These are phyloP conservation scores for Bipolaris sorokiniana DNA, from an alignment of 2,329 filamentous ascomycete genomes.

Conservation along the genomic window DNA sequence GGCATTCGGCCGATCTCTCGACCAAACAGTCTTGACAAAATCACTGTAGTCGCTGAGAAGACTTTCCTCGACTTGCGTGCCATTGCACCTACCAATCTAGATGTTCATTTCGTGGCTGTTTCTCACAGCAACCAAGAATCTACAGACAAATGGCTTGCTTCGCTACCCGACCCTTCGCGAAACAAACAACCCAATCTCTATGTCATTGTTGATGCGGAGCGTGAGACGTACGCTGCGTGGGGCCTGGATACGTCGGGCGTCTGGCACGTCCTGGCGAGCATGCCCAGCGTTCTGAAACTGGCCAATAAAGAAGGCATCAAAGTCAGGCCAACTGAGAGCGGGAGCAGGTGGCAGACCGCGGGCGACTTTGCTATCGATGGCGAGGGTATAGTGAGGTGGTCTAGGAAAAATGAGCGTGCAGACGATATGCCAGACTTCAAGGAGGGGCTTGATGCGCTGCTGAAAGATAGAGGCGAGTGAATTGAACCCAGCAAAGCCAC, in stretches of 20 bases:
- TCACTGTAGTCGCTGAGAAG: conserved; percentile 68
- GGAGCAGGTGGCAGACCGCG: conserved; percentile 70
- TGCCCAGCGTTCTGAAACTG: conserved; percentile 65
- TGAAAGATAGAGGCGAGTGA: neutral
- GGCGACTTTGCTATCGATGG: conserved; percentile 68
- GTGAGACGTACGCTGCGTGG: conserved; percentile 68
- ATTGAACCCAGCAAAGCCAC: neutral
- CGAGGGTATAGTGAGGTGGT: conserved; percentile 61
- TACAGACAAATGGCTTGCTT: conserved; percentile 44
- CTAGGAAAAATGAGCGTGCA: conserved; percentile 54
- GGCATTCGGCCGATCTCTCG: neutral
- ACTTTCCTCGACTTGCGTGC: conserved; percentile 54
- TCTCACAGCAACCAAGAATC: conserved; percentile 43
- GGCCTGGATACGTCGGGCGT: conserved; percentile 67
- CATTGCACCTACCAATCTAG: conserved; percentile 31
- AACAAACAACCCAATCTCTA: conserved; percentile 60
- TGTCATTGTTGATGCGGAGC: conserved; percentile 65
- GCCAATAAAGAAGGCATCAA: conserved; percentile 69
- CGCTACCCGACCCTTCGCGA: conserved; percentile 28
- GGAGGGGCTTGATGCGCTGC: conserved; percentile 49
- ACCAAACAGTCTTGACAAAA: conserved; percentile 6
- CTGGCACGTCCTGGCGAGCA: conserved; percentile 66
- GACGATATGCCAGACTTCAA: conserved; percentile 63
- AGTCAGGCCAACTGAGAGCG: conserved; percentile 69
- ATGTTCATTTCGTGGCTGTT: conserved; percentile 43